A percentile compares a stretch with the other conserved stretches of the same genome.
Conservation (phyloP, 2,329 filamentous ascomycete genomes). For the Ceratocystiopsis minuta region DNA sequence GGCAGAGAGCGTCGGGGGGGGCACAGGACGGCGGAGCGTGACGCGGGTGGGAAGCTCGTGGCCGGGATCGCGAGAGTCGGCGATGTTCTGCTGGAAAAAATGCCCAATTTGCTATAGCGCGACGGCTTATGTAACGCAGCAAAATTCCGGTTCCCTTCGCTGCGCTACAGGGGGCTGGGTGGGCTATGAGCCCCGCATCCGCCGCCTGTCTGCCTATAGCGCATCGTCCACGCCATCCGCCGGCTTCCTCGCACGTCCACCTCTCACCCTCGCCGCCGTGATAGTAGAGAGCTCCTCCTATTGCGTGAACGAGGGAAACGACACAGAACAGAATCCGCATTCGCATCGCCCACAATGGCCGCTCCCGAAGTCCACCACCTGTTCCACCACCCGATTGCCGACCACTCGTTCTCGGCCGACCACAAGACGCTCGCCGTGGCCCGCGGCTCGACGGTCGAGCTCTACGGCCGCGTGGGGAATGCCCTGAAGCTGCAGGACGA, state of each 20-base stretch:
- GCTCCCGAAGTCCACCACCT: slow-evolving; percentile 86
- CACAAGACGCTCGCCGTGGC: slow-evolving; percentile 76
- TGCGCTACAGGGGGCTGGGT: too few species aligned
- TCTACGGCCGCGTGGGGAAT: slow-evolving; percentile 58
- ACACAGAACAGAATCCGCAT: too few species aligned
- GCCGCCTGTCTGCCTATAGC: background rate
- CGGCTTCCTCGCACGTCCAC: background rate
- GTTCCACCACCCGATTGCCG: slow-evolving; percentile 88
- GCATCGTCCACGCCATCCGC: slow-evolving; percentile 3
- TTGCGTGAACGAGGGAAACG: too few species aligned
- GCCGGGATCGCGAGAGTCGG: too few species aligned
- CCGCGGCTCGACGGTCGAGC: slow-evolving; percentile 75
- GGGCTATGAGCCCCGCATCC: too few species aligned
- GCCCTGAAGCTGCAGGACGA: slow-evolving; percentile 77
- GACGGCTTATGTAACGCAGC: too few species aligned
- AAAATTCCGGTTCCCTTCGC: too few species aligned
- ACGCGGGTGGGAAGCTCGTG: too few species aligned
- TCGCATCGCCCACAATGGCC: slow-evolving; percentile 53
- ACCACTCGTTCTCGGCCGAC: slow-evolving; percentile 96
- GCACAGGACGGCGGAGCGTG: too few species aligned
- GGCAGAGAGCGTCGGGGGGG: too few species aligned
- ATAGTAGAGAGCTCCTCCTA: slow-evolving; percentile 93
- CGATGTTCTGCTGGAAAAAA: too few species aligned
- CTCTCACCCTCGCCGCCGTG: slow-evolving; percentile 20
- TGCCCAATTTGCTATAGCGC: too few species aligned